Base-by-base conservation (phyloP, 441 rosid species). In the Euphorbia neoarborescens region DNA sequence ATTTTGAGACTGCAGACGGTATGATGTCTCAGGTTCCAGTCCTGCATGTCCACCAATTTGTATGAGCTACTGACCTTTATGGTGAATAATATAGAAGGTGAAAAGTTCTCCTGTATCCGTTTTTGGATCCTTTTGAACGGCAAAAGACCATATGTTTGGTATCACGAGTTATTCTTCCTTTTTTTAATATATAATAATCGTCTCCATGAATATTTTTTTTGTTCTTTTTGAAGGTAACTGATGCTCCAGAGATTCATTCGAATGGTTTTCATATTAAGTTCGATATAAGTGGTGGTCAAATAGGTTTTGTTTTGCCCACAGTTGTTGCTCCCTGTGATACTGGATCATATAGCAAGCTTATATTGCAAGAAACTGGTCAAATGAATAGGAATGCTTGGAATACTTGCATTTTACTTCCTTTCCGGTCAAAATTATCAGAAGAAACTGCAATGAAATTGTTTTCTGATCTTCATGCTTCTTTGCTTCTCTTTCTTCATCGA, bases 241-340 rank as follows among this genome's bases (percentile, higher is more conserved):
- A 95, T 85, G 88, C 97, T 76, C 99, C 99, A n/a, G 96, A 95
- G 88, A 92, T 95, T 77, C 99, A 95, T 83, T 95, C 99, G 65
- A 95, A 92, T 80, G 99, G 98, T 69, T 92, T 89, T 83, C 99
- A 95, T 79, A 79, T 95, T 75, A 92, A 90, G 83, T 95, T 95
- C 80, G 99, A 95, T 82, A 87, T 88, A 76, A 88, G 90, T 66
- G 91, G 88, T 70, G 99, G 98, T 75, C 96, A 90, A 84, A 95
- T 95, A 79, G 98, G 99, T 69, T 95, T 92, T 78, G 90, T 95
- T 76, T 81, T 95, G 82, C 99, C 99, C 30, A 88, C 98, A 56
- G 74, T 77, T 62, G 80, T 95, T 62, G 88, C 96, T 83, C 84
- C 97, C 70, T 88, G 90, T 77, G 76, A 92, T 72, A 63, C 90